Evolutionary conservation across 768 basidiomycete species (phyloP).

Genomic region (Myochromella boudieri): DNA sequence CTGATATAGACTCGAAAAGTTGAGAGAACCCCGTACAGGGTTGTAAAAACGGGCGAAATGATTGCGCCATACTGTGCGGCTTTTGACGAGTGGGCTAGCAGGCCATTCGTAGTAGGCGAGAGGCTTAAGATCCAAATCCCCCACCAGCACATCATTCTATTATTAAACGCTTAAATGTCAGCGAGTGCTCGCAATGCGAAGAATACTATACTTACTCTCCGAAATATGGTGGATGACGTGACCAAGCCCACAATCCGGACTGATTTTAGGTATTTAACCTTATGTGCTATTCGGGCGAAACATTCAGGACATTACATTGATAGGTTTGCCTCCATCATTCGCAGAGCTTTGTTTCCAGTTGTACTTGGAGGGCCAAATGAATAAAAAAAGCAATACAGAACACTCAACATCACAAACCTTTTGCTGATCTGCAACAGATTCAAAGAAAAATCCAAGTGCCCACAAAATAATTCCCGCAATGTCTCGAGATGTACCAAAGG

Average conservation of each 20-base stretch:
- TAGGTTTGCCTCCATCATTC: slow-evolving; percentile 36
- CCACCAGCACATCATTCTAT: slow-evolving; percentile 64
- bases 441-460: slow-evolving; percentile 56
- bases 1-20: neutral
- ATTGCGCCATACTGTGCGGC: slow-evolving; percentile 62
- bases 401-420: slow-evolving; percentile 36
- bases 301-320: slow-evolving; percentile 34
- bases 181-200: neutral
- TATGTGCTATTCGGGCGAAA: neutral
- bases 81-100: slow-evolving; percentile 37
- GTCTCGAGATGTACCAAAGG: slow-evolving; percentile 62
- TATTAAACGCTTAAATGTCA: neutral
- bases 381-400: neutral
- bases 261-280: slow-evolving; percentile 18
- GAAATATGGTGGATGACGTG: slow-evolving; percentile 70
- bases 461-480: slow-evolving; percentile 65
- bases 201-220: slow-evolving; percentile 51
- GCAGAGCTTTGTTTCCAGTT: slow-evolving; percentile 40
- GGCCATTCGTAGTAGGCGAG: slow-evolving; percentile 53
- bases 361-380: neutral
- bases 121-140: slow-evolving; percentile 62
- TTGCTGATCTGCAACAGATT: slow-evolving; percentile 56
- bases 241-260: slow-evolving; percentile 55
- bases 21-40: slow-evolving; percentile 40
- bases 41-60: slow-evolving; percentile 63